Evolutionary conservation across 306 rosid genomes (phyloP), one percentile per base, ranked within the genome.

Genomic region (Urtica urens): DNA sequence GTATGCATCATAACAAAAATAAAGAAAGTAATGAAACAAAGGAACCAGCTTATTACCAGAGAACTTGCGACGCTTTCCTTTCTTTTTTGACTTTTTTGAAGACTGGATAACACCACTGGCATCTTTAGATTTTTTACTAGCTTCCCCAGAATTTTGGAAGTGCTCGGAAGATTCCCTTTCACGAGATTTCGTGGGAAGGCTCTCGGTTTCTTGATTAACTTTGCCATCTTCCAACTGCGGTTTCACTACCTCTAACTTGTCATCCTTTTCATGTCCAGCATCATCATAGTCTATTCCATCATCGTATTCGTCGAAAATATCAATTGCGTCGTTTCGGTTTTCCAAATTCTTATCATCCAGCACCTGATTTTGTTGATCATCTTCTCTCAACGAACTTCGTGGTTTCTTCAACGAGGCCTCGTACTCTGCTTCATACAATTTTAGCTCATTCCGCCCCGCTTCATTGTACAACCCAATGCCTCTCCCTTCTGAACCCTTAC

Each of bases 381-480:
- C 69, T 58, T 43, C 67, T 40, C 57, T 51, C 13, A 53, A 20
- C 1, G 51, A 56, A 39, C 55, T 66, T 38, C 55, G 56, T 10
- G 41, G 51, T 65, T 58, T 74, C 63, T 74, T 72, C 63, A 88
- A 58, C 25, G 96, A 83, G 40, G 95, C 96, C 82, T 88, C 93
- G 22, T 83, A 88, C 59, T 83, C 82, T 20, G 81, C 93, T 66
- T 88, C 96, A 24, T 83, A 88, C 53, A 64, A 72, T 71, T 77
- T 83, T 80, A 88, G 62, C 67, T 88, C 96, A 59, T 81, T 72
- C 17, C 96, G 96, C 16, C 96, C 96, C 37, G 93, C 96, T 71
- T 88, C 96, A 57, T 83, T 88, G 69, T 88, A 88, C 67, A 88
- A 75, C 49, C 93, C 96, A 58, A 25, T 46, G 10, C 80, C 82